Evolutionary conservation across 331 rosid species (phyloP).

Genomic region (Spiraea crenata): DNA sequence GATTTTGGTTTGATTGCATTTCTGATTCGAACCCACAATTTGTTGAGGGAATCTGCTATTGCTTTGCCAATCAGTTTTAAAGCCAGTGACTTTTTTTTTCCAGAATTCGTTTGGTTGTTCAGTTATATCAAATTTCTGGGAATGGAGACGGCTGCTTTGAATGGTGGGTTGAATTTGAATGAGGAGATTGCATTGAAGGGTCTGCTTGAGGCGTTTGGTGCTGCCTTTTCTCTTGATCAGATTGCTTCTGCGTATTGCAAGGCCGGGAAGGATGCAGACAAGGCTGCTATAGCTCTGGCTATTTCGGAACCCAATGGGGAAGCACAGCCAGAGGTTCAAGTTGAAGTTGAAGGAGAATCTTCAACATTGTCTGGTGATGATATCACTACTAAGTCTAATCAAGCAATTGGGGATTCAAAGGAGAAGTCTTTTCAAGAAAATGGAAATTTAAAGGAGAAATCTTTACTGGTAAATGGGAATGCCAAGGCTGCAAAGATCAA

Average conservation of each 20-base stretch:
- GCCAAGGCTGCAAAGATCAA: conserved; percentile 32
- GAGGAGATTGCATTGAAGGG: conserved; percentile 55
- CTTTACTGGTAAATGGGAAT: conserved; percentile 31
- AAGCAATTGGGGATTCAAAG: conserved; percentile 14
- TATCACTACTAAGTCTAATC: conserved; percentile 30
- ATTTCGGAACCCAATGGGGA: conserved; percentile 21
- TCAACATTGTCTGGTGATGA: conserved; percentile 29
- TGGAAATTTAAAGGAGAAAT: conserved; percentile 14
- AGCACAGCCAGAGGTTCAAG: conserved; percentile 25
- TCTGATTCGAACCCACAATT: not conserved
- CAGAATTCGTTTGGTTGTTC: not conserved
- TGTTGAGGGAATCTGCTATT: not conserved
- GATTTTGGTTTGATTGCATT: not conserved
- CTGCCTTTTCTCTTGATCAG: conserved; percentile 55
- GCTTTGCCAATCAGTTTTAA: not conserved
- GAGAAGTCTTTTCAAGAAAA: conserved; percentile 32
- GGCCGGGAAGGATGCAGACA: conserved; percentile 57
- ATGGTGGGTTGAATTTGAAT: conserved; percentile 24
- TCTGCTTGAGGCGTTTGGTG: conserved; percentile 70
- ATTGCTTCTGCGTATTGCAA: conserved; percentile 78
- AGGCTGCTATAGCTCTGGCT: conserved; percentile 57
- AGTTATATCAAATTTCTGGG: not conserved
- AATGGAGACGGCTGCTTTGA: conserved; percentile 51
- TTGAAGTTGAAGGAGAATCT: conserved; percentile 27
- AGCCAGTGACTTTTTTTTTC: not conserved